phyloP scores from a whole-genome alignment of 192 early-diverging fungal genomes.

The Linnemannia elongata region DNA sequence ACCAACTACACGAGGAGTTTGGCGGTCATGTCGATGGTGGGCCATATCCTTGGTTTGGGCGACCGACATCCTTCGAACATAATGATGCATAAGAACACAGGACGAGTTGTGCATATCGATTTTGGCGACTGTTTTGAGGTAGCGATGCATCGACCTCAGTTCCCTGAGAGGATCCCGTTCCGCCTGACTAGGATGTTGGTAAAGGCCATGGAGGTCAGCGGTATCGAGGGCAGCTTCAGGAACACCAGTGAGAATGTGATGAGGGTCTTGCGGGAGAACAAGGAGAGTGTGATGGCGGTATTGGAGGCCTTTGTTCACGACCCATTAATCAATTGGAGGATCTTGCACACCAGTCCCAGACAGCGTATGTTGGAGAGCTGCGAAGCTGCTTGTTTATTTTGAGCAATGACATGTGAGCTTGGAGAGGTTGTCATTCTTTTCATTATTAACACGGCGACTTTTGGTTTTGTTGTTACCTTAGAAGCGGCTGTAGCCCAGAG shows the following conservation, averaged over 20 bases:
- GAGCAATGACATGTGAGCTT: background rate
- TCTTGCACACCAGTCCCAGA: constrained; percentile 68
- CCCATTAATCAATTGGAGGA: constrained; percentile 92
- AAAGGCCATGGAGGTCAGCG: constrained; percentile 98
- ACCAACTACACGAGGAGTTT: constrained; percentile 96
- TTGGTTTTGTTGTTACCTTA: constrained; percentile 1
- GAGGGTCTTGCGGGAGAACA: constrained; percentile 93
- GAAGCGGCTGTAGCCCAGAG: constrained; percentile 28
- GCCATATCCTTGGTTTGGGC: constrained; percentile 96
- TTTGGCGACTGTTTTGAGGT: constrained; percentile 98
- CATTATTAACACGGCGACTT: no score
- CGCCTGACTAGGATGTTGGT: constrained; percentile 98
- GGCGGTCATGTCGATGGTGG: constrained; percentile 98
- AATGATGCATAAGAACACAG: constrained; percentile 90
- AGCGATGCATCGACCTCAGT: constrained; percentile 95
- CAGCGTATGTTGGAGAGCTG: constrained; percentile 16
- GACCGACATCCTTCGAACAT: constrained; percentile 97
- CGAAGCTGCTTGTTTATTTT: background rate
- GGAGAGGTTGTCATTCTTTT: background rate
- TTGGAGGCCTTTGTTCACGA: constrained; percentile 98
- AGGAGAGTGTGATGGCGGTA: constrained; percentile 97
- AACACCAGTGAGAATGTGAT: constrained; percentile 98
- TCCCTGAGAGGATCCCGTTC: constrained; percentile 98
- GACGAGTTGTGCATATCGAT: constrained; percentile 97
- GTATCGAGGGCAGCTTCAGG: constrained; percentile 96